These are phyloP conservation scores for Eremomyces bilateralis DNA, from an alignment of 495 filamentous ascomycete genomes.

Conservation along the genomic window DNA sequence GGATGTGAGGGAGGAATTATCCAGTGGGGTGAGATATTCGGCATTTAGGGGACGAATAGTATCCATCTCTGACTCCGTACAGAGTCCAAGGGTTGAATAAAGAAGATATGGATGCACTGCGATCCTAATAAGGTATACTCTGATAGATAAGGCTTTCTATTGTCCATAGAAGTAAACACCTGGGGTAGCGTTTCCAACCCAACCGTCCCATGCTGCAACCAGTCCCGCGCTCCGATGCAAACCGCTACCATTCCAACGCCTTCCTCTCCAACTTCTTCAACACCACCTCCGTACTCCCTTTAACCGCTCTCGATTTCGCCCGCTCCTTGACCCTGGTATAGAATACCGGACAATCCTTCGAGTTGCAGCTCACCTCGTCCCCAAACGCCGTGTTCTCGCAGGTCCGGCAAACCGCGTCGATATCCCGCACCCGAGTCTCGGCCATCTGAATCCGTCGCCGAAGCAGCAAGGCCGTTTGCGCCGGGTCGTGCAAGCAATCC, in stretches of 20 bases:
- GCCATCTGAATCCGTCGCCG: conserved; percentile 33
- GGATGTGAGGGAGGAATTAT: no score
- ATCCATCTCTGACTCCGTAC: no score
- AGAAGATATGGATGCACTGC: no score
- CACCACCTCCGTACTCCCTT: conserved; percentile 14
- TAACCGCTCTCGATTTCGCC: conserved; percentile 36
- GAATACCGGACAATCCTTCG: conserved; percentile 79
- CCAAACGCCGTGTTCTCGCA: conserved; percentile 51
- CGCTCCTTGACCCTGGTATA: conserved; percentile 61
- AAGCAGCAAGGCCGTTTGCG: conserved; percentile 38
- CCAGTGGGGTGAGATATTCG: no score
- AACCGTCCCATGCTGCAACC: no score
- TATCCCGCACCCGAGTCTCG: conserved; percentile 40
- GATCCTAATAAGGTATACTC: no score
- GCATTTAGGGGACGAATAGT: no score
- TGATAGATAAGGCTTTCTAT: no score
- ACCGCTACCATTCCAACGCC: conserved; percentile 12
- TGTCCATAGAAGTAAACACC: no score
- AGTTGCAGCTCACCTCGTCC: conserved; percentile 69
- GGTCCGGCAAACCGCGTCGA: conserved; percentile 60
- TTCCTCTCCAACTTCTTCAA: conserved; percentile 15
- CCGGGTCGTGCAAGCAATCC: conserved; percentile 32
- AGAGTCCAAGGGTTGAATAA: no score
- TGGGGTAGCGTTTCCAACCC: no score
- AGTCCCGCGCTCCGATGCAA: no score